These are phyloP conservation scores for Penicillium roqueforti DNA, from an alignment of 495 filamentous ascomycete genomes.

Conservation along the genomic window DNA sequence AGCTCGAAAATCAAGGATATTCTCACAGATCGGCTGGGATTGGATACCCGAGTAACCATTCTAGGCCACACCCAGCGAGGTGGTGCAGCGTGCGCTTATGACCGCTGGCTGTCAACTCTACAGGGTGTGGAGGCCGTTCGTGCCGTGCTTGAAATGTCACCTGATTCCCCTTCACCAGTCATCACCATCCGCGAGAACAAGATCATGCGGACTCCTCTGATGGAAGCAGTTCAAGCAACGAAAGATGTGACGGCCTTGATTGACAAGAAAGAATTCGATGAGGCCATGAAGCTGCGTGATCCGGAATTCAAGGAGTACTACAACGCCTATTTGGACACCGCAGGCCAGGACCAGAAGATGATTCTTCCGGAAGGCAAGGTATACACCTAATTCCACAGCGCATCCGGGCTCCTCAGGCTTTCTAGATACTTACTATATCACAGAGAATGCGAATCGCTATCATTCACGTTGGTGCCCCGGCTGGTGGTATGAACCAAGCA, in stretches of 20 bases:
- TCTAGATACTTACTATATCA: conserved; percentile 10
- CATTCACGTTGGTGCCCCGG: conserved; percentile 94
- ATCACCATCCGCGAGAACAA: conserved; percentile 98
- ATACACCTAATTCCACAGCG: conserved; percentile 16
- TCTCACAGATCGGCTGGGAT: conserved; percentile 68
- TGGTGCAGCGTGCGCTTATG: conserved; percentile 87
- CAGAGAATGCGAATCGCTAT: conserved; percentile 91
- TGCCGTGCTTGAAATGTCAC: conserved; percentile 87
- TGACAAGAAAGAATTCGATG: conserved; percentile 71
- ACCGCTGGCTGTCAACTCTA: conserved; percentile 86
- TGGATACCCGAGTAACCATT: conserved; percentile 94
- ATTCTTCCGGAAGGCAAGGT: conserved; percentile 70
- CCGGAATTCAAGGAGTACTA: conserved; percentile 94
- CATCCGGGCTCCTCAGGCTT: not conserved
- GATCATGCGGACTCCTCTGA: conserved; percentile 80
- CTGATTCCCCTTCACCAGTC: conserved; percentile 85
- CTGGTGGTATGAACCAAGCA: conserved; percentile 98
- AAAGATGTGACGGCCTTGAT: conserved; percentile 80
- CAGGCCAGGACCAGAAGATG: conserved; percentile 60
- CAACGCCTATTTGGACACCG: conserved; percentile 83
- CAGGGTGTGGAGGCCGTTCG: conserved; percentile 97
- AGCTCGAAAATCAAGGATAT: conserved; percentile 79
- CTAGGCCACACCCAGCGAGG: conserved; percentile 95
- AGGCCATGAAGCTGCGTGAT: conserved; percentile 82
- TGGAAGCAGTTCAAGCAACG: conserved; percentile 82